Evolutionary conservation across 345 rosid species (phyloP).

Genomic region (rapeseed (Brassica napus)): Da-Ae NC_063438.1:26420501-26421000

Average conservation of each 20-base stretch:
- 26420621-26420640: neutral
- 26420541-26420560: neutral
- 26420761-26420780: neutral
- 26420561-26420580: neutral
- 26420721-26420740: neutral
- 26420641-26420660: too few species aligned
- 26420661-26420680: constrained; percentile 9
- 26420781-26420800: too few species aligned
- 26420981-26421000: neutral
- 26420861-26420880: constrained; percentile 5
- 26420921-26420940: neutral
- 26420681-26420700: constrained; percentile 36
- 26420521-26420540: constrained; percentile 22
- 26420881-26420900: constrained; percentile 2
- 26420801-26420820: too few species aligned
- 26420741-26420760: neutral
- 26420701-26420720: neutral
- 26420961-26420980: neutral
- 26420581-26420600: constrained; percentile 8
- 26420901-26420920: neutral
- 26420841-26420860: neutral
- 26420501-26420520: neutral
- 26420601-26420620: neutral
- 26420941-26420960: constrained; percentile 5
- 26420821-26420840: neutral